Evolutionary conservation across 768 basidiomycete genomes (phyloP).

Genomic region (Termitomyces sp.): DNA sequence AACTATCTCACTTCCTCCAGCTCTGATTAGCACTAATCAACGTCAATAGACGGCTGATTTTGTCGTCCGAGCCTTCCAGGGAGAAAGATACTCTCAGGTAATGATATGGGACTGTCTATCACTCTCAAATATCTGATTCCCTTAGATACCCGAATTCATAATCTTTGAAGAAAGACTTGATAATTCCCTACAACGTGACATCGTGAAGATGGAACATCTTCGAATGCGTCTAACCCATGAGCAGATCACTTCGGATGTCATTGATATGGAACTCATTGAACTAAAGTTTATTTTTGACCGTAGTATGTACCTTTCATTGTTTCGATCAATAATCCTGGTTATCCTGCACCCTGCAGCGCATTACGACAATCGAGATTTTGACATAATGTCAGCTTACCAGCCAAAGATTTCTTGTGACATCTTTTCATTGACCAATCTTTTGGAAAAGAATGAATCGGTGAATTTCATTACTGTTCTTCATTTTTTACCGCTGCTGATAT

Average conservation of each 20-base stretch:
- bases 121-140: neutral
- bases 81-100: constrained; percentile 83
- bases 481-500: neutral
- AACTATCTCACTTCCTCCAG: neutral
- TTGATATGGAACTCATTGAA: constrained; percentile 81
- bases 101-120: neutral
- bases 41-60: constrained; percentile 65
- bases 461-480: neutral
- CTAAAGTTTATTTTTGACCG: constrained; percentile 80
- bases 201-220: constrained; percentile 78
- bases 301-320: constrained; percentile 31
- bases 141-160: constrained; percentile 79
- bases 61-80: constrained; percentile 68
- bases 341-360: constrained; percentile 44
- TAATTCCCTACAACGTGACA: constrained; percentile 79
- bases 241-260: constrained; percentile 57
- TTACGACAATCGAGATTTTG: constrained; percentile 84
- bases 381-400: constrained; percentile 75
- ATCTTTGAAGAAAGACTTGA: constrained; percentile 75
- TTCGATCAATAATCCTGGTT: neutral
- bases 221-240: constrained; percentile 81
- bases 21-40: neutral
- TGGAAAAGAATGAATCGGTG: constrained; percentile 58
- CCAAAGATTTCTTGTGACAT: constrained; percentile 46
- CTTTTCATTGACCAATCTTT: constrained; percentile 63